Evolutionary conservation across 108 stramenopile genomes (phyloP).

Genomic region (Stephanodiscus minutulus): DNA sequence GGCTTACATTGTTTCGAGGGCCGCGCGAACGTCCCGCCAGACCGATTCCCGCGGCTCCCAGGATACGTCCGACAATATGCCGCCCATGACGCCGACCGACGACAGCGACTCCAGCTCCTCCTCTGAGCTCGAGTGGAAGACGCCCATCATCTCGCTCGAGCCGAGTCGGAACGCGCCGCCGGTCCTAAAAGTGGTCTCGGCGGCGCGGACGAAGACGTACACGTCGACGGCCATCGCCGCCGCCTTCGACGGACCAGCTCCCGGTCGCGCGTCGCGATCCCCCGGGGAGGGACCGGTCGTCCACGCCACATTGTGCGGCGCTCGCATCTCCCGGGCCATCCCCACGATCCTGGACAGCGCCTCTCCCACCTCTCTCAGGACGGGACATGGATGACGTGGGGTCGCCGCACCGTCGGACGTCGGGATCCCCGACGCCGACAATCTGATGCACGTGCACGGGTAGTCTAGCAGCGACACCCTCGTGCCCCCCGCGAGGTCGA

Average conservation of each 20-base stretch:
- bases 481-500: too few species aligned
- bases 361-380: slow-evolving; percentile 41
- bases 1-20: not conserved
- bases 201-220: slow-evolving; percentile 50
- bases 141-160: slow-evolving; percentile 60
- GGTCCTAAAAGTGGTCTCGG: slow-evolving; percentile 20
- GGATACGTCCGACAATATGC: slow-evolving; percentile 19
- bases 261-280: not conserved
- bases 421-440: slow-evolving; percentile 33
- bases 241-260: not conserved
- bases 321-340: slow-evolving; percentile 42
- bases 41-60: slow-evolving; percentile 10
- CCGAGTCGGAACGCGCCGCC: slow-evolving; percentile 34
- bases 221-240: slow-evolving; percentile 21
- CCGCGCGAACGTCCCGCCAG: slow-evolving; percentile 11
- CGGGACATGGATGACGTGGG: not conserved
- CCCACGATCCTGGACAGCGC: slow-evolving; percentile 51
- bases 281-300: slow-evolving; percentile 4
- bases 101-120: slow-evolving; percentile 36
- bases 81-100: not conserved
- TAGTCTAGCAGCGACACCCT: slow-evolving; percentile 56
- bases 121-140: slow-evolving; percentile 58
- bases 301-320: slow-evolving; percentile 39
- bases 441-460: slow-evolving; percentile 59
- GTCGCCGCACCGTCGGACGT: not conserved